Base-by-base conservation (phyloP, 176 grass and related monocot genomes). In the Avena atlantica region DNA sequence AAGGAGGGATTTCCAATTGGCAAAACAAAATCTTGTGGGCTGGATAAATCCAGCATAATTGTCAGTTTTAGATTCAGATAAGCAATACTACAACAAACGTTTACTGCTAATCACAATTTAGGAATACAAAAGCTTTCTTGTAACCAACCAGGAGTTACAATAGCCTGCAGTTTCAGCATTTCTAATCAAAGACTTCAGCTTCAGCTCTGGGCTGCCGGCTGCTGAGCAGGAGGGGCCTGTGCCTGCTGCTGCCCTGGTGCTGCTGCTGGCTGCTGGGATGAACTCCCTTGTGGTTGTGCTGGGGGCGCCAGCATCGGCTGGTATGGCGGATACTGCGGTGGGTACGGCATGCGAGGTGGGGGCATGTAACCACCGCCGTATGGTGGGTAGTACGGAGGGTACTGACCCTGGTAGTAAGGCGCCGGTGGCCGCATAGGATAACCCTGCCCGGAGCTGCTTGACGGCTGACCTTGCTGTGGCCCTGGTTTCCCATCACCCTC, bases 321-420 rank as follows among this genome's bases (percentile, higher is more conserved):
- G 57, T 96, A 94, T 36, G 90, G 94, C 11, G 90, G 88, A 88
- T 94, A 89, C 65, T 89, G 90, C 2, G 93, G 93, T 57, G 90
- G 82, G 60, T 94, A 96, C 23, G 83, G 84, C 90, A 92, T 86
- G 76, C 62, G 95, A 29, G 89, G 91, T n/a, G 92, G 93, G 3
- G 70, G 76, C 84, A 91, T 87, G 75, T 91, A 95, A 51, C 90
- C 86, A 6, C 89, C 88, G 9, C 86, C 91, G 11, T 92, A 94
- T 21, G 87, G 90, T 80, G 89, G 79, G 61, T 93, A 96, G 58
- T 90, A 90, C 9, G 81, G 89, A 60, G 89, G 91, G 72, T 92
- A 93, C 71, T 99, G 89, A 7, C 90, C 92, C 48, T 96, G 93
- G 82, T 87, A 86, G 87, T 94, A 93, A 11, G 82, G 90, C 0